Percentiles rank a stretch among this genome's conserved stretches.
Evolutionary conservation across 129 eudicot genomes (phyloP).

Genomic region (Chrysanthemum makinoi): DNA sequence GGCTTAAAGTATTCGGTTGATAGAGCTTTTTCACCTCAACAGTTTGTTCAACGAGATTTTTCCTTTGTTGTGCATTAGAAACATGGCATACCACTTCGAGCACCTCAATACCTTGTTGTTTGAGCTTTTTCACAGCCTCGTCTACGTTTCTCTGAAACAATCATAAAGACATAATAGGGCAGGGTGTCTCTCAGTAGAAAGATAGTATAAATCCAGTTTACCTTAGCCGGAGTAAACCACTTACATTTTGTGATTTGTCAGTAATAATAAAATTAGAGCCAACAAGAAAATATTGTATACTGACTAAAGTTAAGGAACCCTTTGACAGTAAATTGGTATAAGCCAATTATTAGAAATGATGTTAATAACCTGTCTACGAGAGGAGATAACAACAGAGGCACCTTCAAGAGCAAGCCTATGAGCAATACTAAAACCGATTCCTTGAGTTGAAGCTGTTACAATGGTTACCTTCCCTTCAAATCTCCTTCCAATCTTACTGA

Average conservation of each 20-base stretch:
- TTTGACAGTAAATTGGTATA: too few species aligned
- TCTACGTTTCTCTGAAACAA: constrained; percentile 69
- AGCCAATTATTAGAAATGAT: too few species aligned
- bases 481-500: constrained; percentile 50
- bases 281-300: too few species aligned
- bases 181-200: too few species aligned
- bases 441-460: constrained; percentile 39
- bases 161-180: too few species aligned
- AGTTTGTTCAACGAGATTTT: constrained; percentile 67
- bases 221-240: too few species aligned
- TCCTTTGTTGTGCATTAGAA: constrained; percentile 80
- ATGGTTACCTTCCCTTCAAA: constrained; percentile 65
- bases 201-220: too few species aligned
- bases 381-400: constrained; percentile 35
- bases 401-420: constrained; percentile 32
- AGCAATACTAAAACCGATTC: constrained; percentile 33
- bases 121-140: constrained; percentile 74
- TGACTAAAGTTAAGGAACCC: too few species aligned
- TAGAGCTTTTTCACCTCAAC: constrained; percentile 57
- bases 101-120: constrained; percentile 65
- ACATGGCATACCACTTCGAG: constrained; percentile 89
- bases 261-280: too few species aligned
- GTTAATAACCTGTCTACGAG: constrained; percentile 30
- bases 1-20: background rate
- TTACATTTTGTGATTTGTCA: too few species aligned